These are phyloP conservation scores for Periconia sp. DNA, from an alignment of 2,329 filamentous ascomycete genomes.

Conservation along the genomic window DNA sequence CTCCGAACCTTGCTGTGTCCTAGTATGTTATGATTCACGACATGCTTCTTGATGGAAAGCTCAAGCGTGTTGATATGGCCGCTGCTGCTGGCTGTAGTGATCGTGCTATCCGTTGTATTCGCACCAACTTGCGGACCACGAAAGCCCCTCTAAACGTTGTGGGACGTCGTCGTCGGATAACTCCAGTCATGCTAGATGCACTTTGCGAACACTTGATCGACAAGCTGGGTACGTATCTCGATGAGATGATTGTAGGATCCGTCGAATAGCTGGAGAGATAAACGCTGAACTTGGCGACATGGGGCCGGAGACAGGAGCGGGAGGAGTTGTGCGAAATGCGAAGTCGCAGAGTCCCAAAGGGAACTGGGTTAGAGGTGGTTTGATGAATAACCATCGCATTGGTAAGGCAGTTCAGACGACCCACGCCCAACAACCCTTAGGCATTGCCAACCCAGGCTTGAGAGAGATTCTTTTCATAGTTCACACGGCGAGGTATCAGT, in stretches of 20 bases:
- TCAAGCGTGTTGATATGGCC: background rate
- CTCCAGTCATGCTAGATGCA: slow-evolving; percentile 9
- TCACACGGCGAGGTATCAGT: too few relatives aligned
- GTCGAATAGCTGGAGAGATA: background rate
- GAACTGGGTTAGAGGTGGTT: background rate
- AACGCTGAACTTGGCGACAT: slow-evolving; percentile 1
- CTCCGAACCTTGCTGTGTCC: background rate
- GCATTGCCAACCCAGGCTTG: too few relatives aligned
- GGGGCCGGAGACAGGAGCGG: slow-evolving; percentile 6
- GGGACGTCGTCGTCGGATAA: slow-evolving; percentile 8
- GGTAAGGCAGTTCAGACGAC: too few relatives aligned
- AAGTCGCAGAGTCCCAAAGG: slow-evolving; percentile 1
- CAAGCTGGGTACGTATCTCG: too few relatives aligned
- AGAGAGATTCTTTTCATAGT: too few relatives aligned
- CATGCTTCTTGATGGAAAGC: background rate
- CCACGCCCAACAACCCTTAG: too few relatives aligned
- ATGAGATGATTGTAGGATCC: too few relatives aligned
- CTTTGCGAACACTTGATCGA: slow-evolving; percentile 4
- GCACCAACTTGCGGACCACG: background rate
- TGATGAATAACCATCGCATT: background rate
- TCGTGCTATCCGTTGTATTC: background rate
- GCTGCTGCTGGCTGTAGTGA: background rate
- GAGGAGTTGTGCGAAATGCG: slow-evolving; percentile 4
- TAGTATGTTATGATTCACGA: background rate
- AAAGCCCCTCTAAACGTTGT: slow-evolving; percentile 7